A percentile compares a stretch with the other conserved stretches of the same genome.
Evolutionary conservation across 257 asterid species (phyloP).

Genomic region (Asclepias syriaca): DNA sequence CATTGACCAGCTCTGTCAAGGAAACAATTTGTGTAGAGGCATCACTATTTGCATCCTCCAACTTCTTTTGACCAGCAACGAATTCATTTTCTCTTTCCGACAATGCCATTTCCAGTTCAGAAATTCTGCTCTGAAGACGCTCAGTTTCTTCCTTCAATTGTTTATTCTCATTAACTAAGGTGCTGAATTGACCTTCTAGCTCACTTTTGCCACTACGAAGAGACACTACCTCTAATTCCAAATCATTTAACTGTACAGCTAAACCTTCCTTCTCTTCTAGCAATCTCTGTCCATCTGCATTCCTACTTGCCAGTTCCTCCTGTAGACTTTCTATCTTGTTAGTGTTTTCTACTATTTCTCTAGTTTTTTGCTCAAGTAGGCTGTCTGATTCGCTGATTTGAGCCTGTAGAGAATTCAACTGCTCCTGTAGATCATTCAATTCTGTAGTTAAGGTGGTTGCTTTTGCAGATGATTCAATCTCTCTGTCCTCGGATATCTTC

Average conservation of each 20-base stretch:
- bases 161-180: constrained; percentile 33
- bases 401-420: constrained; percentile 35
- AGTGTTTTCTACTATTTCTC: constrained; percentile 38
- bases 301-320: constrained; percentile 36
- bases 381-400: constrained; percentile 48
- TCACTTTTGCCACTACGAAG: constrained; percentile 26
- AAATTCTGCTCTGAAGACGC: constrained; percentile 21
- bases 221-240: constrained; percentile 11
- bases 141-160: constrained; percentile 17
- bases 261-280: constrained; percentile 19
- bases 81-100: constrained; percentile 46
- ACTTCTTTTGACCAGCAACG: constrained; percentile 29
- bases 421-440: constrained; percentile 39
- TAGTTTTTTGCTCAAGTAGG: constrained; percentile 40
- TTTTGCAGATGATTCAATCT: constrained; percentile 34
- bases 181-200: constrained; percentile 47
- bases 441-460: constrained; percentile 33
- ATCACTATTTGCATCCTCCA: constrained; percentile 46
- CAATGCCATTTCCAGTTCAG: constrained; percentile 38
- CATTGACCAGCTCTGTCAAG: constrained; percentile 35
- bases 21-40: constrained; percentile 33
- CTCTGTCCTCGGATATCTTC: constrained; percentile 39
- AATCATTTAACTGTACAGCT: constrained; percentile 13
- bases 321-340: constrained; percentile 44
- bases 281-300: constrained; percentile 19